These are phyloP conservation scores for Eucalyptus sp. DNA, from an alignment of 345 rosid species.

Conservation along the genomic window DNA sequence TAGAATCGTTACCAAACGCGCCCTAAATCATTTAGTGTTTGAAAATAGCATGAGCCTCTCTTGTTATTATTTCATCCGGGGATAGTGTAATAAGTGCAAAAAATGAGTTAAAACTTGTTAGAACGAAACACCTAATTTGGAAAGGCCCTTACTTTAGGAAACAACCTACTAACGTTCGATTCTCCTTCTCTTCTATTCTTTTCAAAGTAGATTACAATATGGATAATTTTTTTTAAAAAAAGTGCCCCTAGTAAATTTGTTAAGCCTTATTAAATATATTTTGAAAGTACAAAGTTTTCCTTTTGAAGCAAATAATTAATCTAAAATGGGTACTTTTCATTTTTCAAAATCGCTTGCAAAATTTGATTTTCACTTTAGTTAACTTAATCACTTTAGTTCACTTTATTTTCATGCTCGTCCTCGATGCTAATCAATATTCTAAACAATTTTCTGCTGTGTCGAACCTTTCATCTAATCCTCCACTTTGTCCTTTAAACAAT, in stretches of 20 bases:
- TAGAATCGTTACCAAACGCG: too few relatives aligned
- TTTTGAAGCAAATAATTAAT: not conserved
- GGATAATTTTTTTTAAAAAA: not conserved
- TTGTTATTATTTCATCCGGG: not conserved
- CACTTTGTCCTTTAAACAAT: not conserved
- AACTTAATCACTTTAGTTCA: not conserved
- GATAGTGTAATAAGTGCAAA: not conserved
- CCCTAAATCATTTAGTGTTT: not conserved
- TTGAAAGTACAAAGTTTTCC: not conserved
- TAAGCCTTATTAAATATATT: not conserved
- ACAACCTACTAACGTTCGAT: not conserved
- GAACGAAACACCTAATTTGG: not conserved
- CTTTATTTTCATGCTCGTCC: not conserved
- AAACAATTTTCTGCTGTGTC: not conserved
- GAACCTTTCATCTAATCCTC: not conserved
- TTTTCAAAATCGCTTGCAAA: not conserved
- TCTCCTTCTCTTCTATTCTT: not conserved
- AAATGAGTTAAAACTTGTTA: not conserved
- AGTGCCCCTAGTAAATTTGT: not conserved
- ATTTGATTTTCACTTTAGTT: not conserved
- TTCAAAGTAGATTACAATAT: not conserved
- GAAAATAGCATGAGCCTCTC: not conserved
- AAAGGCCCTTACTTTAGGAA: not conserved
- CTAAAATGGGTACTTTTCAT: not conserved
- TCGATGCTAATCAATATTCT: not conserved